Conservation (phyloP, 495 filamentous ascomycete species). For the Parathielavia hyrcaniae region DNA sequence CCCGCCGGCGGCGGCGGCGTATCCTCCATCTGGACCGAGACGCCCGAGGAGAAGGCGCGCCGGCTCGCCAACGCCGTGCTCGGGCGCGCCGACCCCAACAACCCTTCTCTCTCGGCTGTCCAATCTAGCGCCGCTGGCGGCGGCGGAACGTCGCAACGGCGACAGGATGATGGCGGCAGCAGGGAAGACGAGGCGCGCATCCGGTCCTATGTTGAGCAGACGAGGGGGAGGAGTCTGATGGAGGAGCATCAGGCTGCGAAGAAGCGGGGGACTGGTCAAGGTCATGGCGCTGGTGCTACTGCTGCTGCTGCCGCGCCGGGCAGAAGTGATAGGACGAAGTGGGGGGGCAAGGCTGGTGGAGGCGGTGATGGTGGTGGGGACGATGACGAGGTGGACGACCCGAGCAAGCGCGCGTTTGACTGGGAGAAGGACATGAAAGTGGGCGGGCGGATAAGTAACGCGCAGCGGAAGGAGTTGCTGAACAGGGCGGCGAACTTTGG, state of each 20-base stretch:
- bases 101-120: neutral
- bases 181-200: constrained; percentile 29
- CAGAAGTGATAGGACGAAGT: constrained; percentile 3
- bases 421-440: constrained; percentile 89
- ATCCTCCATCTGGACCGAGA: constrained; percentile 80
- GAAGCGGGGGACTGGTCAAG: constrained; percentile 12
- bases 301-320: neutral
- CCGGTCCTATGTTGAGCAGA: constrained; percentile 38
- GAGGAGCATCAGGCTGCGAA: constrained; percentile 49
- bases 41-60: constrained; percentile 77
- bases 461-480: constrained; percentile 72
- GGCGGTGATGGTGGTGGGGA: constrained; percentile 41
- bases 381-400: constrained; percentile 67
- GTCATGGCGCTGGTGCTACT: too few relatives aligned
- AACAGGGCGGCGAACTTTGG: constrained; percentile 77
- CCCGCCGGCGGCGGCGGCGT: constrained; percentile 41
- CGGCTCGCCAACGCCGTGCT: constrained; percentile 80
- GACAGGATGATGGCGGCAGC: neutral
- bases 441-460: constrained; percentile 62
- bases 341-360: constrained; percentile 6
- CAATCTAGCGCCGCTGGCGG: constrained; percentile 6
- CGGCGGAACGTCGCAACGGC: neutral
- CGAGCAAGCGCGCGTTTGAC: constrained; percentile 82
- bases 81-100: constrained; percentile 49
- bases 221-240: constrained; percentile 57